Conservation (phyloP, 768 basidiomycete species). For the Lentinula sp. region DNA sequence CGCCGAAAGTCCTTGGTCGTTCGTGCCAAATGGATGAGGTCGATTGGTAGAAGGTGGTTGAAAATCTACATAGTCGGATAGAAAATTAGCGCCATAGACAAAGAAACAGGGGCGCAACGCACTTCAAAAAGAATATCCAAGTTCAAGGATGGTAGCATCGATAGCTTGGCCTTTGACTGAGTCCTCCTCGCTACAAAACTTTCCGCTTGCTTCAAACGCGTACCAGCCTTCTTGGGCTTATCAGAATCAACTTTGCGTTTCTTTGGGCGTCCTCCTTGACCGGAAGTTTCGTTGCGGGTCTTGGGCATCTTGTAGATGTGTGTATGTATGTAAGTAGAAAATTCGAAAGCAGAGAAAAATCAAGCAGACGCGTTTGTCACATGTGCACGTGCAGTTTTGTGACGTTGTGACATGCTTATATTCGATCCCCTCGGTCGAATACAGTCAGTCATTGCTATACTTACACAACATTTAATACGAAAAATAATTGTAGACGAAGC, state of each 20-base stretch:
- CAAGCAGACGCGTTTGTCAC: background rate
- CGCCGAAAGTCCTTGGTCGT: conserved; percentile 22
- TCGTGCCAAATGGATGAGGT: conserved; percentile 25
- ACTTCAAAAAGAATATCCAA: background rate
- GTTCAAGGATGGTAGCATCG: background rate
- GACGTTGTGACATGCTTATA: background rate
- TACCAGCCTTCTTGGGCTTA: background rate
- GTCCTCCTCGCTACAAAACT: background rate
- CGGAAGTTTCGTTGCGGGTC: background rate
- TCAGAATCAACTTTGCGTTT: background rate
- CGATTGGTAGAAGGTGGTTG: conserved; percentile 18
- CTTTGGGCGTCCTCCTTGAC: background rate
- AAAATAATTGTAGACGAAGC: too few relatives aligned
- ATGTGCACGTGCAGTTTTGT: background rate
- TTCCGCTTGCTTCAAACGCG: background rate
- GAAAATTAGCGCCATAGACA: background rate
- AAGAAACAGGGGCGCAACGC: background rate
- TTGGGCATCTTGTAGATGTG: background rate
- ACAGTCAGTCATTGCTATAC: too few relatives aligned
- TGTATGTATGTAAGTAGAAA: background rate
- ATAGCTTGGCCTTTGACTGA: background rate
- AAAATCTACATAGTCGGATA: conserved; percentile 18
- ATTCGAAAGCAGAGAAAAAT: too few relatives aligned
- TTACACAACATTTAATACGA: too few relatives aligned
- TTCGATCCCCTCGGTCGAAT: too few relatives aligned